phyloP scores from a whole-genome alignment of 2,329 filamentous ascomycete species.

The Helotiales sp. region DNA sequence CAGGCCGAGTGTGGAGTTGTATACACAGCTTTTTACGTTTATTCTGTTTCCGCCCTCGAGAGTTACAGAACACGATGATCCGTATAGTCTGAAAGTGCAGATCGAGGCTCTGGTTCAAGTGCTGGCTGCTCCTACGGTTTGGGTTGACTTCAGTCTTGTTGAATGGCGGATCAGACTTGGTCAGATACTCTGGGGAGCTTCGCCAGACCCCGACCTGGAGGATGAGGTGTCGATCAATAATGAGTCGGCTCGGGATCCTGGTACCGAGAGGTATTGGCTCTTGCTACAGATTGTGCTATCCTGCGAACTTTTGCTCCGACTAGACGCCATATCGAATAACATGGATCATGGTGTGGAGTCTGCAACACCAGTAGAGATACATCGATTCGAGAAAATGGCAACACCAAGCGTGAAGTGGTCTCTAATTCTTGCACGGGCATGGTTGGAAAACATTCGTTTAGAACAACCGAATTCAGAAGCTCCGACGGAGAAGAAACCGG shows the following conservation, averaged over 20 bases:
- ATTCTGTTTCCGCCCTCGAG: slow-evolving; percentile 62
- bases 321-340: slow-evolving; percentile 66
- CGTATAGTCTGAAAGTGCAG: slow-evolving; percentile 69
- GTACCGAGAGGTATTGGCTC: slow-evolving; percentile 70
- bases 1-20: slow-evolving; percentile 59
- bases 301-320: slow-evolving; percentile 67
- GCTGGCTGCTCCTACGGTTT: slow-evolving; percentile 67
- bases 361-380: slow-evolving; percentile 61
- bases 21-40: slow-evolving; percentile 65
- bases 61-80: slow-evolving; percentile 62
- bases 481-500: slow-evolving; percentile 40
- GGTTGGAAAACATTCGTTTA: slow-evolving; percentile 71
- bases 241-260: slow-evolving; percentile 55
- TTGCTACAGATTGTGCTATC: slow-evolving; percentile 68
- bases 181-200: slow-evolving; percentile 70
- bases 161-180: slow-evolving; percentile 77
- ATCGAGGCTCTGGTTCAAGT: slow-evolving; percentile 71
- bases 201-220: slow-evolving; percentile 54
- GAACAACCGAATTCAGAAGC: slow-evolving; percentile 48
- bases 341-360: slow-evolving; percentile 59
- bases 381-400: slow-evolving; percentile 65
- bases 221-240: slow-evolving; percentile 59
- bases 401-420: slow-evolving; percentile 70
- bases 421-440: slow-evolving; percentile 64
- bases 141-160: slow-evolving; percentile 76